A percentile compares a stretch with the other conserved stretches of the same genome.
These are phyloP conservation scores for Arachis monticola DNA, from an alignment of 331 rosid genomes.

Conservation along the genomic window DNA sequence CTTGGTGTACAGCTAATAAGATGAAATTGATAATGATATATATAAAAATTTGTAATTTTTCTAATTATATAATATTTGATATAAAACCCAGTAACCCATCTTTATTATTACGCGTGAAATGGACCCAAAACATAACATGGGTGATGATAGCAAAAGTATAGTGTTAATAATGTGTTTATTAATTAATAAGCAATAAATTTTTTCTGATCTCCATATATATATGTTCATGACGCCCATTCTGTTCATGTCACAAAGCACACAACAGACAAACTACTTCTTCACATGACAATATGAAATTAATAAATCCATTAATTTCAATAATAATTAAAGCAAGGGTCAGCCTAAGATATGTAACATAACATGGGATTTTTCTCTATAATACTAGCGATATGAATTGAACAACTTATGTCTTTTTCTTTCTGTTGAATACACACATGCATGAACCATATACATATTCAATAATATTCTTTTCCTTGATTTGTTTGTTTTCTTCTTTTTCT, in stretches of 20 bases:
- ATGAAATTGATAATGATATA: constrained; percentile 20
- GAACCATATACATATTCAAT: constrained; percentile 41
- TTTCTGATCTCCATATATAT: not conserved
- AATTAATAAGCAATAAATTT: constrained; percentile 10
- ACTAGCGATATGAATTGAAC: constrained; percentile 11
- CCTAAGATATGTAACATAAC: constrained; percentile 39
- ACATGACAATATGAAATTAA: constrained; percentile 38
- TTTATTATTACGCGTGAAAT: constrained; percentile 49
- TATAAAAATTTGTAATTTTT: no score
- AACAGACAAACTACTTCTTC: constrained; percentile 8
- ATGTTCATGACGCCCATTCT: constrained; percentile 28
- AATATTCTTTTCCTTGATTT: constrained; percentile 38
- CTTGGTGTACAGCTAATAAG: constrained; percentile 50
- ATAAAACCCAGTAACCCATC: no score
- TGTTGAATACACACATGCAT: constrained; percentile 42
- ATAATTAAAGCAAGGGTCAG: constrained; percentile 29
- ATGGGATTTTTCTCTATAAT: constrained; percentile 38
- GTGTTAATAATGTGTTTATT: not conserved
- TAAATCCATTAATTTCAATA: constrained; percentile 49
- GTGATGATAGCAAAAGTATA: constrained; percentile 44
- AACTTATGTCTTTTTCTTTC: constrained; percentile 35
- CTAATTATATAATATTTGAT: no score
- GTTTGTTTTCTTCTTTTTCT: constrained; percentile 21
- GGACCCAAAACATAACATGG: constrained; percentile 58
- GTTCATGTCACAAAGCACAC: constrained; percentile 9